Base-by-base conservation (phyloP, 169 alveolate genomes). In the Haemoproteus tartakovskyi region DNA sequence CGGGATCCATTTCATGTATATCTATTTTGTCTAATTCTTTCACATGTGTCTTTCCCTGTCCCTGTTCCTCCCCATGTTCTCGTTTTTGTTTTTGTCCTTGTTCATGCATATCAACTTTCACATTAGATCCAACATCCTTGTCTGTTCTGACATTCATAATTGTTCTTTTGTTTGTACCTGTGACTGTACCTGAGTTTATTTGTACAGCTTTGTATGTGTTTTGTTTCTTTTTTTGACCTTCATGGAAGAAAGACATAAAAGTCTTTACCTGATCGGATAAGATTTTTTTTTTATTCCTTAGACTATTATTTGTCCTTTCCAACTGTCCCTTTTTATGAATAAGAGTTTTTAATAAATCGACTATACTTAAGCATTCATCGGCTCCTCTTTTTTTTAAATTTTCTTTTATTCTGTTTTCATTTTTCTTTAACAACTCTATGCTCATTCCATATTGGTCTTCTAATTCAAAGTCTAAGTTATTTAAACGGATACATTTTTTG, bases 371-470 rank as follows among this genome's bases (percentile, higher is more conserved):
- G 24, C 59, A 38, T 57, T 56, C 51, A 18, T 57, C 62, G 63
- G 59, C 59, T 4, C 84, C 62, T 38, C 84, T 74, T 22, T 45
- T 74, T 57, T 29, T 57, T 46, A 74, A 74, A 74, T 56, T 74
- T 41, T 74, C 59, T n/a, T 46, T 36, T n/a, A 74, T 64, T 33
- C 27, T 37, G 0, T 74, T 45, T 57, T 56, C 62, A 46, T 74
- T 74, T 45, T 11, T 18, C 33, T 57, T 74, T 46, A 74, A 56
- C 41, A 74, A 16, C 47, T 51, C 37, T 8, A 74, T 27, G 33
- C 48, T 30, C 84, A 74, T 45, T 5, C 84, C 70, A 29, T 26
- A 56, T 59, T 57, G n/a, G n/a, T n/a, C n/a, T n/a, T n/a, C n/a
- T n/a, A n/a, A n/a, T n/a, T n/a, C n/a, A n/a, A n/a, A n/a, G n/a